Evolutionary conservation across 164 flowering plant species (phyloP).

Genomic region (Stephania japonica): DNA sequence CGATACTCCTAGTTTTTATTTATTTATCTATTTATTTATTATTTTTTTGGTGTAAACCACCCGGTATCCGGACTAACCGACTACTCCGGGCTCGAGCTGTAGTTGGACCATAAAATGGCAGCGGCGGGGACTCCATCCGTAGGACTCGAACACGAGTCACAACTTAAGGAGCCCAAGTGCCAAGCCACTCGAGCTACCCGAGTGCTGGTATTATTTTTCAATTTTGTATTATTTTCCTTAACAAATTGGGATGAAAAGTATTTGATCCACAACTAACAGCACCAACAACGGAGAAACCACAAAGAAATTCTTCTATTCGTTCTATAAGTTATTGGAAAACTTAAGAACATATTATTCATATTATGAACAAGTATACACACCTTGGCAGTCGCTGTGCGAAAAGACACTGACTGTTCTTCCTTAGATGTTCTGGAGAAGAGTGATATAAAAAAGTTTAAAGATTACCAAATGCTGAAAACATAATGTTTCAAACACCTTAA

Average conservation of each 20-base stretch:
- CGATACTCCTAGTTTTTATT: no score
- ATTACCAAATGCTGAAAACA: neutral
- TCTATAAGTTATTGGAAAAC: neutral
- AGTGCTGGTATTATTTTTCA: neutral
- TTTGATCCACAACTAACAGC: neutral
- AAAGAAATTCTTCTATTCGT: slow-evolving; percentile 4
- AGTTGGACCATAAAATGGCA: no score
- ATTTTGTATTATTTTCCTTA: neutral
- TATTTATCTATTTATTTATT: no score
- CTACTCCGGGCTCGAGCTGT: no score
- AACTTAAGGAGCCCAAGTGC: no score
- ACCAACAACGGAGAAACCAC: neutral
- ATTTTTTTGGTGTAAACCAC: no score
- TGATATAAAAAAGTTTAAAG: neutral
- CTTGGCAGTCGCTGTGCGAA: slow-evolving; percentile 90
- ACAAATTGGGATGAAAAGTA: neutral
- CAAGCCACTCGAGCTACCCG: no score
- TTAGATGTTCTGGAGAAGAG: slow-evolving; percentile 40
- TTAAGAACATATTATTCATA: neutral
- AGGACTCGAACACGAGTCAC: no score
- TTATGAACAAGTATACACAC: slow-evolving; percentile 24
- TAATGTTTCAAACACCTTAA: neutral
- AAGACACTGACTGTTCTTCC: slow-evolving; percentile 74
- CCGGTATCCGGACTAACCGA: no score
- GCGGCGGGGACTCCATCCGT: no score